Evolutionary conservation across 1,284 basidiomycete species (phyloP).

Genomic region (Apiotrichum sp.): DNA sequence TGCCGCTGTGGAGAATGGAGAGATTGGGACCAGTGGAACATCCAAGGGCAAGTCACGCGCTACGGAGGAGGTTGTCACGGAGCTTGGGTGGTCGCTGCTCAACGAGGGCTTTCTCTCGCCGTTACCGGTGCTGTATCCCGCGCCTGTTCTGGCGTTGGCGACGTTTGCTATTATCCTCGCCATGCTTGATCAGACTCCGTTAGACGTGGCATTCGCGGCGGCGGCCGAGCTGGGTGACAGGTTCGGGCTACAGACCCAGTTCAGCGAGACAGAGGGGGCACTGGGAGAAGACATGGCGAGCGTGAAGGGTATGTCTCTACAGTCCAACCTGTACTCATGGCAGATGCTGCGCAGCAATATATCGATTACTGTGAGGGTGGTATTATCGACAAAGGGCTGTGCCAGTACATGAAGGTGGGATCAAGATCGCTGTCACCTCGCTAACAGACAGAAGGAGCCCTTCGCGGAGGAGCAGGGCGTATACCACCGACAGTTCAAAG

Average conservation of each 20-base stretch:
- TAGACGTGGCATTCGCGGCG: slow-evolving; percentile 13
- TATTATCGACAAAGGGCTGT: slow-evolving; percentile 10
- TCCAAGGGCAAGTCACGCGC: slow-evolving; percentile 16
- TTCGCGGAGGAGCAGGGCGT: background rate
- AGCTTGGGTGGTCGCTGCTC: slow-evolving; percentile 28
- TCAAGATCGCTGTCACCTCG: background rate
- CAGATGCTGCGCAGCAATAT: slow-evolving; percentile 11
- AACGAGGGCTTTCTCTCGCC: slow-evolving; percentile 29
- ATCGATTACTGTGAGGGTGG: slow-evolving; percentile 11
- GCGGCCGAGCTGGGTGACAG: slow-evolving; percentile 25
- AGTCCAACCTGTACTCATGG: background rate
- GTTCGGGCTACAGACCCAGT: slow-evolving; percentile 27
- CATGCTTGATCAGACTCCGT: slow-evolving; percentile 17
- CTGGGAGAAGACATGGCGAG: slow-evolving; percentile 15
- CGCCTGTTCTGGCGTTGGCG: slow-evolving; percentile 25
- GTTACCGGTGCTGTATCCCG: slow-evolving; percentile 24
- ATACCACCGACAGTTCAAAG: slow-evolving; percentile 8
- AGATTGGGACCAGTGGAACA: background rate
- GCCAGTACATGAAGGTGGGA: slow-evolving; percentile 6
- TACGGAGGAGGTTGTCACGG: slow-evolving; percentile 18
- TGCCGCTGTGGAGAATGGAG: background rate
- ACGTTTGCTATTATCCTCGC: slow-evolving; percentile 26
- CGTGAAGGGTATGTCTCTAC: slow-evolving; percentile 21
- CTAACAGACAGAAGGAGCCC: slow-evolving; percentile 4
- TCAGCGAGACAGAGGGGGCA: slow-evolving; percentile 11